Base-by-base conservation (phyloP, 331 rosid species). In the Rhamnella rubrinervis region DNA sequence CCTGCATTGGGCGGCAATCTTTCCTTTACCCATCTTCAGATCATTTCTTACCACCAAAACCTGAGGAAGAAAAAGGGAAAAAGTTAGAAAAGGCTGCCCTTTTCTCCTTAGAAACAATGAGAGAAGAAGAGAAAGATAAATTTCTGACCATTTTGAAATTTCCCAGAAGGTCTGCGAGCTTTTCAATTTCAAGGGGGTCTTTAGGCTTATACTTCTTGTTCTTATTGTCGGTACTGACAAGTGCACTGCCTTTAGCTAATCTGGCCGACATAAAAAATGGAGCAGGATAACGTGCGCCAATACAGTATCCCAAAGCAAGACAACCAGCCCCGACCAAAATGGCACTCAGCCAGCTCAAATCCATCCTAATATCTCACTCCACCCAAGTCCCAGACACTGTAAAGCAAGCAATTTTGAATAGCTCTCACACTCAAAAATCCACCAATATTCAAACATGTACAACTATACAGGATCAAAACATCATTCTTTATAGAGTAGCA, bases 1-100 rank as follows among this genome's bases (percentile, higher is more conserved):
- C 98, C 98, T 91, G 95, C 97, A 95, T 75, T 95, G 97, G 61
- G 98, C 97, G 8, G 92, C 97, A 83, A 95, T 88, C 66, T 95
- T 95, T 66, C 98, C 98, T 79, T 95, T 95, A 38, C 98, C 98
- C 97, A 95, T 95, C 85, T 95, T 95, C 52, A 95, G 89, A 83
- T 95, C 97, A 78, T 95, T 95, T 66, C 96, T 83, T 21, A 89
- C 98, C 17, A 95, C 97, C 60, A 95, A 86, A 66, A 93, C 84
- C 98, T 93, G 75, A 80, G 0, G 67, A 35, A 31, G 40, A 37
- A 55, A 1, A 18, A 52, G 15, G 7, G 19, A 8, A 63, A 23
- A 73, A 55, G 70, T 21, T 17, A 21, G 46, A 59, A 31, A 65
- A 66, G 41, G 4, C 70, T 50, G 14, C 6, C 20, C 19, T 53